Evolutionary conservation across 495 filamentous ascomycete genomes (phyloP).

Genomic region (Hyaloscypha finlandica): DNA sequence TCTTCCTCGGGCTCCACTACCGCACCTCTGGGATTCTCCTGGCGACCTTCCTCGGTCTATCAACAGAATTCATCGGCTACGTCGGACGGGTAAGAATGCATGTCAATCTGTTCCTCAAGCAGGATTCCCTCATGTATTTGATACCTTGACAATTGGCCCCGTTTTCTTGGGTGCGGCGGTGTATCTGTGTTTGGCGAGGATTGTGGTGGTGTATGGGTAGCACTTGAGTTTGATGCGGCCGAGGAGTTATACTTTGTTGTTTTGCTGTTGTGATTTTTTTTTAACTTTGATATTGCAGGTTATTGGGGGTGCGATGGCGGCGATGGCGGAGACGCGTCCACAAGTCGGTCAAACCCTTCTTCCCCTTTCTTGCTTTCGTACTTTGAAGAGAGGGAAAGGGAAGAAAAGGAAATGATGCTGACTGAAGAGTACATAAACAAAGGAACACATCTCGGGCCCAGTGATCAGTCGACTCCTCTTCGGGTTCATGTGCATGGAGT

Average conservation of each 20-base stretch:
- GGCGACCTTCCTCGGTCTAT: slow-evolving; percentile 37
- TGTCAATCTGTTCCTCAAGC: slow-evolving; percentile 39
- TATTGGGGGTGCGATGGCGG: slow-evolving; percentile 23
- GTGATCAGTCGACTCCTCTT: too few relatives aligned
- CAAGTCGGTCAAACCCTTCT: background rate
- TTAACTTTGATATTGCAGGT: slow-evolving; percentile 45
- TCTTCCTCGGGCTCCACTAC: background rate
- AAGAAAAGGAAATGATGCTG: too few relatives aligned
- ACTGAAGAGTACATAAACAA: too few relatives aligned
- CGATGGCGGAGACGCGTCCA: background rate
- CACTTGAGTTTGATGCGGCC: too few relatives aligned
- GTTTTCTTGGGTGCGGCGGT: too few relatives aligned
- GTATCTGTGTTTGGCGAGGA: too few relatives aligned
- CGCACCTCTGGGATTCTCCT: too few relatives aligned
- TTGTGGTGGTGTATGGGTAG: too few relatives aligned
- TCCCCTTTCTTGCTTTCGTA: slow-evolving; percentile 32
- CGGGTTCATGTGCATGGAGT: background rate
- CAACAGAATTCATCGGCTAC: slow-evolving; percentile 42
- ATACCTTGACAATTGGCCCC: background rate
- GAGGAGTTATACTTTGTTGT: background rate
- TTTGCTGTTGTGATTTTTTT: background rate
- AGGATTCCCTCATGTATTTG: slow-evolving; percentile 36
- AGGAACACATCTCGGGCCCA: too few relatives aligned
- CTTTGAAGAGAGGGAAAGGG: background rate
- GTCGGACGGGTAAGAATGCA: slow-evolving; percentile 41